phyloP scores from a whole-genome alignment of 2,329 filamentous ascomycete genomes.

The Thermoascus crustaceus region DNA sequence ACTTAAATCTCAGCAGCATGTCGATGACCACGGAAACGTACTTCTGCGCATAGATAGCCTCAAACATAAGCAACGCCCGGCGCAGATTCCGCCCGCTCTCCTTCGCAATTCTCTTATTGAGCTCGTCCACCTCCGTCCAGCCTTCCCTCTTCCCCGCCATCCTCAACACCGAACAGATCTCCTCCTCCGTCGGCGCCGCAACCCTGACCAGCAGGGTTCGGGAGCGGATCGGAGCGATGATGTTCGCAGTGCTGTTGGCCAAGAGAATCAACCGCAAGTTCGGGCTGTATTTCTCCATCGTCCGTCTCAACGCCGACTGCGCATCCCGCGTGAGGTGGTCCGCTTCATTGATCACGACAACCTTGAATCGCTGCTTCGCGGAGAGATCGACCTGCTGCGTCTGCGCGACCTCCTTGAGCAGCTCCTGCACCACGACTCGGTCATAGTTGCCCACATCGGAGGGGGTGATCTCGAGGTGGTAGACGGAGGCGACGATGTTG shows the following conservation, averaged over 20 bases:
- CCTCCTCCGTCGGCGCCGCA: constrained; percentile 72
- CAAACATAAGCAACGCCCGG: constrained; percentile 88
- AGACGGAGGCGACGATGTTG: constrained; percentile 94
- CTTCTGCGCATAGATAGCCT: constrained; percentile 96
- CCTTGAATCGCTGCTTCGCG: constrained; percentile 90
- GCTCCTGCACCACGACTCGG: constrained; percentile 87
- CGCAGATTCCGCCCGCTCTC: constrained; percentile 88
- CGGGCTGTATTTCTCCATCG: constrained; percentile 99
- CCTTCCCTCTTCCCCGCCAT: constrained; percentile 68
- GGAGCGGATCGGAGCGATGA: constrained; percentile 95
- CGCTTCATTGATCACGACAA: constrained; percentile 98
- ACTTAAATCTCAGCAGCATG: constrained; percentile 6
- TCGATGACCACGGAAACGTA: constrained; percentile 44
- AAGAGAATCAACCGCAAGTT: constrained; percentile 86
- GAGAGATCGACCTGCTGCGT: constrained; percentile 96
- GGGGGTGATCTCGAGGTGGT: constrained; percentile 96
- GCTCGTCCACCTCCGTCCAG: constrained; percentile 64
- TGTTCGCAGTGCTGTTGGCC: constrained; percentile 94
- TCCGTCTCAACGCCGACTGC: constrained; percentile 85
- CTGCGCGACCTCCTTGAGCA: constrained; percentile 95
- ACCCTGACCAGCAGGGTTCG: constrained; percentile 87
- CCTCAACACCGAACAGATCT: constrained; percentile 71
- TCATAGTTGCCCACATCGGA: constrained; percentile 96
- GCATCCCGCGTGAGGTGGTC: constrained; percentile 91
- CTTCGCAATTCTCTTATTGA: constrained; percentile 78